These are phyloP conservation scores for Zasmidium cellare DNA, from an alignment of 2,329 filamentous ascomycete species.

Conservation along the genomic window DNA sequence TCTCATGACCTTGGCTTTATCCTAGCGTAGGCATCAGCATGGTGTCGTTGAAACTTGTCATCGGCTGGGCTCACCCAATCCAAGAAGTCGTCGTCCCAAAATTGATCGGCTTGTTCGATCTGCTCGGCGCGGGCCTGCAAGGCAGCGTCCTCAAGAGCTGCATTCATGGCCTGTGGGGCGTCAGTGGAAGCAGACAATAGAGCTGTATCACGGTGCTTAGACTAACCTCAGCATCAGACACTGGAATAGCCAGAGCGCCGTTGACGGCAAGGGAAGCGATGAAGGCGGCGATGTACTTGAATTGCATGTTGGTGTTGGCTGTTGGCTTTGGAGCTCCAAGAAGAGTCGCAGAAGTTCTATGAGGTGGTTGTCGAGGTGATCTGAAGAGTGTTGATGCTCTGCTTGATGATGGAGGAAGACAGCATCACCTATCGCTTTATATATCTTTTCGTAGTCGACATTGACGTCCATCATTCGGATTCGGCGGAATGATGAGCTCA, in stretches of 20 bases:
- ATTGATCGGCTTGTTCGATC: background rate
- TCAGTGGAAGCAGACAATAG: background rate
- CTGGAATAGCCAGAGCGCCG: background rate
- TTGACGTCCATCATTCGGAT: background rate
- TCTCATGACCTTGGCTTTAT: too few species aligned
- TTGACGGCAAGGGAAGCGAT: background rate
- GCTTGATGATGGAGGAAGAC: background rate
- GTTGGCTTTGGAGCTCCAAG: background rate
- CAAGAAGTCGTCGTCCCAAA: too few species aligned
- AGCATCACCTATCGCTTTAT: background rate
- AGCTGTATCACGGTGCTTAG: background rate
- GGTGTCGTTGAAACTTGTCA: too few species aligned
- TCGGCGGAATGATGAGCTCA: background rate
- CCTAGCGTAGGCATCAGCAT: too few species aligned
- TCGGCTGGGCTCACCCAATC: too few species aligned
- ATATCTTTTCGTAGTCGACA: background rate
- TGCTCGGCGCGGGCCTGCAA: background rate
- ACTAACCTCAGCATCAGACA: background rate
- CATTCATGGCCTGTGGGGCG: background rate
- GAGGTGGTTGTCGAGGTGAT: background rate
- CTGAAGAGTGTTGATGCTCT: background rate
- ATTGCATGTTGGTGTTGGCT: background rate
- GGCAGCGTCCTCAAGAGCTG: background rate
- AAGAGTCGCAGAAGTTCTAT: background rate
- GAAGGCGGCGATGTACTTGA: constrained; percentile 4